These are phyloP conservation scores for Boechera retrofracta DNA, from an alignment of 345 rosid genomes.

Conservation along the genomic window DNA sequence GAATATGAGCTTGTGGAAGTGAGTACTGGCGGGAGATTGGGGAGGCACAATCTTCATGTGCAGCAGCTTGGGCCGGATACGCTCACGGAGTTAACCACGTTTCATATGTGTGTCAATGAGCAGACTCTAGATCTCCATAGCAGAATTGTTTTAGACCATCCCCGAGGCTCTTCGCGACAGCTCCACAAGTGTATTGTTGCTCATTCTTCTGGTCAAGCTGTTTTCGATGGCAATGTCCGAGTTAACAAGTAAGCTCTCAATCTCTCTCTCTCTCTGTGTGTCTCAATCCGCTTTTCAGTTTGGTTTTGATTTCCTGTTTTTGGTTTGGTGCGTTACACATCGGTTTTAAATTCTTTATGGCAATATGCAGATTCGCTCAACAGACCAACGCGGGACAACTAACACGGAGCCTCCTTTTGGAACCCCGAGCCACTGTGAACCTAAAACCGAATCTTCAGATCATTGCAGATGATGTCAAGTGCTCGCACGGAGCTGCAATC, in stretches of 20 bases:
- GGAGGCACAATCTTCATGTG: constrained; percentile 91
- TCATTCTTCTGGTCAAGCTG: constrained; percentile 88
- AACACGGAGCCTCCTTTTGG: constrained; percentile 81
- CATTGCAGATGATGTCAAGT: constrained; percentile 86
- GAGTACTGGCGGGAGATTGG: constrained; percentile 88
- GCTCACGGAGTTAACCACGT: constrained; percentile 73
- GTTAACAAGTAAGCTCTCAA: constrained; percentile 70
- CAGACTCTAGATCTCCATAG: constrained; percentile 95
- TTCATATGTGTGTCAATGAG: constrained; percentile 70
- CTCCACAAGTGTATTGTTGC: constrained; percentile 97
- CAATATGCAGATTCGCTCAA: constrained; percentile 72
- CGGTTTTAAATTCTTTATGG: not conserved
- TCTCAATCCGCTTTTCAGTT: not conserved
- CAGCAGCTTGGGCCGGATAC: constrained; percentile 92
- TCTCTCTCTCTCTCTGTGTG: not conserved
- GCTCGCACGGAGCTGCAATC: constrained; percentile 97
- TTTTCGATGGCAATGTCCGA: constrained; percentile 87
- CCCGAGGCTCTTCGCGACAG: constrained; percentile 75
- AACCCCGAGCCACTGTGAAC: constrained; percentile 87
- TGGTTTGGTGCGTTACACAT: not conserved
- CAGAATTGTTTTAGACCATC: constrained; percentile 85
- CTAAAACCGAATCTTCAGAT: constrained; percentile 95
- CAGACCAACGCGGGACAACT: constrained; percentile 92
- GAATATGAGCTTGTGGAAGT: constrained; percentile 83
- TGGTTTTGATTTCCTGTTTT: not conserved